Evolutionary conservation across 805 yeast species (phyloP), one percentile per base, ranked within the genome.

Genomic region (Teunomyces barrocoloradensis): DNA sequence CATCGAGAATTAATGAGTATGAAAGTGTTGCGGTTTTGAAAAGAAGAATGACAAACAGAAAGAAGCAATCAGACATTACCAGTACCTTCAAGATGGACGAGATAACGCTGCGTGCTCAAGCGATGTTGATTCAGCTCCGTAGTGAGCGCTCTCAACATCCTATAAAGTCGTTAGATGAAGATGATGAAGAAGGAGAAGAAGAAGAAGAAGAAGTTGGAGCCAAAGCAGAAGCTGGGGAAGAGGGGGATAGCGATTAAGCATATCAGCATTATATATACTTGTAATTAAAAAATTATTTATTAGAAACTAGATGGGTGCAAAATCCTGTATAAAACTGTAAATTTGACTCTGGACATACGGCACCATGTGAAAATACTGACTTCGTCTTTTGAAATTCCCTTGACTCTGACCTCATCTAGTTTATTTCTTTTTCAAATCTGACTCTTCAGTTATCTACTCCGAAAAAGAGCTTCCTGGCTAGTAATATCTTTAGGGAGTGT

Each of bases 21-120:
- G 75, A 70, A 45, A 73, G 75, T 49, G 75, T 73, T 20, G 64
- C 60, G 44, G 44, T 59, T 30, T 57, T 72, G 45, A 68, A 67
- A 48, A 52, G 75, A 46, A 56, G 78, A 47, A 51, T 73, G 63
- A 69, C 75, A 4, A 58, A 64, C 4, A 50, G 77, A 41, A 62
- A 57, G 45, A 60, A 58, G 30, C 35, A 42, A 20, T 17, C 44
- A 5, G 44, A 30, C 5, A 48, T 13, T 11, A 39, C 38, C 3
- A 44, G 46, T 7, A 33, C 44, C 18, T 34, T 41, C 18, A 57
- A 54, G 38, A 47, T 55, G 3, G 74, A 71, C 47, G 56, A 58
- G 38, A 48, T 65, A 1, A 59, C 70, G 63, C 54, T 68, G 15
- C 52, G 78, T 44, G 74, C 77, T 0, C 74, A 69, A 49, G 64